A percentile compares a stretch with the other conserved stretches of the same genome.
phyloP scores from a whole-genome alignment of 2,329 filamentous ascomycete genomes.

The Sarocladium oryzae region DNA sequence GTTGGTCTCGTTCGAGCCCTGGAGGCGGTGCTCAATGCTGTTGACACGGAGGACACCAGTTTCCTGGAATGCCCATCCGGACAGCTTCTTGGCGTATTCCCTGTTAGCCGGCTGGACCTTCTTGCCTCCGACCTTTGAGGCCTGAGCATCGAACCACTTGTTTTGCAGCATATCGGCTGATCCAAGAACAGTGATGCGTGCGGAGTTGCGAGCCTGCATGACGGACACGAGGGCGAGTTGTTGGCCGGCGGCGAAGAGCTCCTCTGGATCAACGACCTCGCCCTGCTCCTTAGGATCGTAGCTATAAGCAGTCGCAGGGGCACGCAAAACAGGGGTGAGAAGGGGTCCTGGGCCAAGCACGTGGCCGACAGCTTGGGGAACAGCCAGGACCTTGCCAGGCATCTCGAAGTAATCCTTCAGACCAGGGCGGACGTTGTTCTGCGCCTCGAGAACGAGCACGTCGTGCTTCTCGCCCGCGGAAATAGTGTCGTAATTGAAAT shows the following conservation, averaged over 20 bases:
- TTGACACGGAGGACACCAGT: conserved; percentile 82
- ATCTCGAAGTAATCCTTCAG: conserved; percentile 69
- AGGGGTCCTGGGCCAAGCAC: conserved; percentile 71
- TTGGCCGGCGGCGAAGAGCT: conserved; percentile 75
- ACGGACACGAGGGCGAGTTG: conserved; percentile 82
- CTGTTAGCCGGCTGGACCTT: conserved; percentile 66
- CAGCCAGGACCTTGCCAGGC: conserved; percentile 57
- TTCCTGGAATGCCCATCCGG: conserved; percentile 97
- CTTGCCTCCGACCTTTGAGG: conserved; percentile 51
- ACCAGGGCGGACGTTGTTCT: conserved; percentile 57
- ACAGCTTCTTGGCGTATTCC: conserved; percentile 76
- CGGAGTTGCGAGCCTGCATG: conserved; percentile 88
- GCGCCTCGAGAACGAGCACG: conserved; percentile 71
- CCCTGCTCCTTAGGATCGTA: conserved; percentile 88
- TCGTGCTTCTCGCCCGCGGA: conserved; percentile 81
- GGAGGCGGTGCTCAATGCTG: conserved; percentile 68
- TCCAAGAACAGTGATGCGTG: conserved; percentile 78
- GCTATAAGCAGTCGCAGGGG: conserved; percentile 79
- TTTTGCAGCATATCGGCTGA: conserved; percentile 83
- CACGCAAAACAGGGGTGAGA: conserved; percentile 74
- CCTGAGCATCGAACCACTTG: conserved; percentile 78
- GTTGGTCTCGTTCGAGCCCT: conserved; percentile 57
- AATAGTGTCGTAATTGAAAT: conserved; percentile 83
- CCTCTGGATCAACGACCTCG: conserved; percentile 58
- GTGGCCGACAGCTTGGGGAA: conserved; percentile 77